These are phyloP conservation scores for Saccharum hybrid DNA, from an alignment of 202 grass and related monocot species.

Conservation along the genomic window DNA sequence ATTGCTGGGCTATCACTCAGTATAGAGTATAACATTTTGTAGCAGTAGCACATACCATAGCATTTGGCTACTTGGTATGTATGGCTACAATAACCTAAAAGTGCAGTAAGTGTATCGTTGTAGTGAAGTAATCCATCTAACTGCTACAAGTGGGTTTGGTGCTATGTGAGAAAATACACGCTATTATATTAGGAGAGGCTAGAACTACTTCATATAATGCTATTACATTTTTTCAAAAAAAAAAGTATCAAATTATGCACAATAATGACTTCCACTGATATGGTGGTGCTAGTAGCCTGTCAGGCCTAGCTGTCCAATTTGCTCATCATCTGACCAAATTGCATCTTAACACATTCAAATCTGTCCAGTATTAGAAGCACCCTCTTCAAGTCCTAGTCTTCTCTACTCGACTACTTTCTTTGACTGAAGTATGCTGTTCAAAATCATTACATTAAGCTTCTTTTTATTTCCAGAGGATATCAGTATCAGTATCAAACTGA, in stretches of 20 bases:
- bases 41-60: conserved; percentile 2
- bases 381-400: background rate
- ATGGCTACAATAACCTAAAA: conserved; percentile 1
- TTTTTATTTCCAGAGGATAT: background rate
- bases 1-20: background rate
- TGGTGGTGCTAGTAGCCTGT: background rate
- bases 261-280: background rate
- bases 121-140: background rate
- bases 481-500: background rate
- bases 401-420: background rate
- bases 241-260: conserved; percentile 4
- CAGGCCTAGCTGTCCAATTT: conserved; percentile 19
- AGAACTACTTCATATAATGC: conserved; percentile 5
- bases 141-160: background rate
- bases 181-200: conserved; percentile 7
- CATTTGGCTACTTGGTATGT: conserved; percentile 11
- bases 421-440: background rate
- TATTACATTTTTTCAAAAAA: background rate
- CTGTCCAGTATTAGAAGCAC: background rate
- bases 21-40: conserved; percentile 11
- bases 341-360: background rate
- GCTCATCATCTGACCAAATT: background rate
- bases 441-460: background rate
- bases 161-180: background rate
- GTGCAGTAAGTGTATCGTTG: background rate